Conservation (phyloP, 805 yeast genomes). For the Nakazawaea laoshanensis region DNA sequence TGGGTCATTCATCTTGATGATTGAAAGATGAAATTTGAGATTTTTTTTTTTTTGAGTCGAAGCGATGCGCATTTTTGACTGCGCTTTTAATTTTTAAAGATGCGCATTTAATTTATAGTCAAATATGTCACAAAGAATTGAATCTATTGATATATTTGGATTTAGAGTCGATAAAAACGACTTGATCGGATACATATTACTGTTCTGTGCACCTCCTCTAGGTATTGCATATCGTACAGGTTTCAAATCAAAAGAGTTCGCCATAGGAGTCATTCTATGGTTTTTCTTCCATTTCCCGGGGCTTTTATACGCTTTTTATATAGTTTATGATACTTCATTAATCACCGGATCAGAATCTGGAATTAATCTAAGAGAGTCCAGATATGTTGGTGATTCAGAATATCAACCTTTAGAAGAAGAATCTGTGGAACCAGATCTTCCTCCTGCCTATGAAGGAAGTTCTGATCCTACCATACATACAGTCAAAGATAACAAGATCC, state of each 20-base stretch:
- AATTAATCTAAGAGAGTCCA: conserved; percentile 11
- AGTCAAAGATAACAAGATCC: no score
- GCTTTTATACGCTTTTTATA: conserved; percentile 39
- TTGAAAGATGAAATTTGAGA: background rate
- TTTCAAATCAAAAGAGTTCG: conserved; percentile 42
- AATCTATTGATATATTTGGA: conserved; percentile 11
- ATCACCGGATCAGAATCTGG: conserved; percentile 17
- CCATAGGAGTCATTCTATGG: conserved; percentile 32
- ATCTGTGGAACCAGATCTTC: no score
- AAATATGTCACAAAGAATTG: background rate
- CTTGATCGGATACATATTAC: conserved; percentile 46
- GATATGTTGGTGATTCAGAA: conserved; percentile 5
- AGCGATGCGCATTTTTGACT: background rate
- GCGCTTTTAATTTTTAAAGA: background rate
- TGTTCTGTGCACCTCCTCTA: conserved; percentile 65
- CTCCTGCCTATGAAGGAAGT: no score
- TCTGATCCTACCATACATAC: no score
- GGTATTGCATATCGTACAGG: conserved; percentile 67
- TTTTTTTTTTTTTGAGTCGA: background rate
- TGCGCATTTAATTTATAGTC: no score
- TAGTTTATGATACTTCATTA: conserved; percentile 23
- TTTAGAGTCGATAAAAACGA: conserved; percentile 28
- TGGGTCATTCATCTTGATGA: background rate
- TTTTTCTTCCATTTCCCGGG: conserved; percentile 44
- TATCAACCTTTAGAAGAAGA: conserved; percentile 5